Conservation (phyloP, 169 alveolate species). For the Condylostoma magnum region DNA sequence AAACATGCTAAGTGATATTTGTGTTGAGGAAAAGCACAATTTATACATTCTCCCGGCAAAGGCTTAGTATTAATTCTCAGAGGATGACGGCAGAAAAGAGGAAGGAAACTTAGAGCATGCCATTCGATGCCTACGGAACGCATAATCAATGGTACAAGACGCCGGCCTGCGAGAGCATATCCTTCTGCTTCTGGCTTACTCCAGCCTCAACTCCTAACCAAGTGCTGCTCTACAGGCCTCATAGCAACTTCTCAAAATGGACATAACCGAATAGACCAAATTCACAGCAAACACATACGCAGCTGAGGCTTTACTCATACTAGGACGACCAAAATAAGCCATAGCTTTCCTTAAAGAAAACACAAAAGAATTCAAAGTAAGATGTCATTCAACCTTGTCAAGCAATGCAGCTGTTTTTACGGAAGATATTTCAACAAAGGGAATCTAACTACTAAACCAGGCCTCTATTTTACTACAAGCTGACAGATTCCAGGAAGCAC, state of each 20-base stretch:
- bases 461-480: not conserved
- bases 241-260: constrained; percentile 9
- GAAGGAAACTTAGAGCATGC: constrained; percentile 15
- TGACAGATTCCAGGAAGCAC: constrained; percentile 3
- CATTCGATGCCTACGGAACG: not conserved
- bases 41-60: not conserved
- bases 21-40: not conserved
- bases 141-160: not conserved
- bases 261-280: not conserved
- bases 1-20: constrained; percentile 21
- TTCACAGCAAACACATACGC: constrained; percentile 29
- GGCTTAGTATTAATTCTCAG: constrained; percentile 5
- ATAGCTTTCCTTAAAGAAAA: constrained; percentile 14
- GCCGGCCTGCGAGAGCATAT: constrained; percentile 2
- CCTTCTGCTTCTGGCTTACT: constrained; percentile 1
- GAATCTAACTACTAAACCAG: not conserved
- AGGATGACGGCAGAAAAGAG: not conserved
- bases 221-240: constrained; percentile 22
- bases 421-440: constrained; percentile 1
- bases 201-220: constrained; percentile 4
- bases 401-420: constrained; percentile 24
- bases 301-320: constrained; percentile 16
- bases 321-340: constrained; percentile 30
- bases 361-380: constrained; percentile 27
- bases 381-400: constrained; percentile 21